Conservation (phyloP, 2,329 filamentous ascomycete genomes). For the Penicillium frequentans region DNA sequence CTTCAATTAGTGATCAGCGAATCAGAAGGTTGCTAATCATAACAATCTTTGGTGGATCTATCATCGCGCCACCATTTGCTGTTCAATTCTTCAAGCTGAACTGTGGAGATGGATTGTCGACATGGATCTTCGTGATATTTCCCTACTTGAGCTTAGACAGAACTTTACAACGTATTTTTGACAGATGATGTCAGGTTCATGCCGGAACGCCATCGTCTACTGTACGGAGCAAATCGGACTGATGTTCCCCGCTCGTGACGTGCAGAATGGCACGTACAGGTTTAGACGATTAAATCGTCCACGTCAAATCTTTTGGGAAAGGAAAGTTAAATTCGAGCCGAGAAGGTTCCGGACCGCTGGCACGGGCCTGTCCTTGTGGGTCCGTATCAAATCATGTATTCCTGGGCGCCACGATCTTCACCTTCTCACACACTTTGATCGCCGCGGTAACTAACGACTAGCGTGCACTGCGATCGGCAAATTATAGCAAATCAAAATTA, state of each 20-base stretch:
- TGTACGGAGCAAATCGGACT: too few species aligned
- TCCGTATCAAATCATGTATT: neutral
- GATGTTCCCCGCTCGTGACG: neutral
- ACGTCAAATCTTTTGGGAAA: neutral
- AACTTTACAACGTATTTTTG: too few species aligned
- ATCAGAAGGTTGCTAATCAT: neutral
- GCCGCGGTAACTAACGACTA: neutral
- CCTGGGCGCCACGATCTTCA: neutral
- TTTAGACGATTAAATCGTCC: neutral
- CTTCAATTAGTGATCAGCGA: neutral
- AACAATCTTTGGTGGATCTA: neutral
- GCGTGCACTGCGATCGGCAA: neutral
- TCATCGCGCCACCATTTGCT: neutral
- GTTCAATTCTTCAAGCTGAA: neutral
- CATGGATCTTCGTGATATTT: neutral
- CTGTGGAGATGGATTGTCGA: neutral
- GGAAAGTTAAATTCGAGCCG: neutral
- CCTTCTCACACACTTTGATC: neutral
- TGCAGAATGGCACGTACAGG: neutral
- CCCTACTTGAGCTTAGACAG: too few species aligned
- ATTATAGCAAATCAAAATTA: neutral
- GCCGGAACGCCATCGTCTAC: too few species aligned
- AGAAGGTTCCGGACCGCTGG: slow-evolving; percentile 2
- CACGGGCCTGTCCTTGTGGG: neutral
- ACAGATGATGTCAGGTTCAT: too few species aligned